phyloP scores from a whole-genome alignment of 176 grass and related monocot species.

The Metroxylon sagu region DNA sequence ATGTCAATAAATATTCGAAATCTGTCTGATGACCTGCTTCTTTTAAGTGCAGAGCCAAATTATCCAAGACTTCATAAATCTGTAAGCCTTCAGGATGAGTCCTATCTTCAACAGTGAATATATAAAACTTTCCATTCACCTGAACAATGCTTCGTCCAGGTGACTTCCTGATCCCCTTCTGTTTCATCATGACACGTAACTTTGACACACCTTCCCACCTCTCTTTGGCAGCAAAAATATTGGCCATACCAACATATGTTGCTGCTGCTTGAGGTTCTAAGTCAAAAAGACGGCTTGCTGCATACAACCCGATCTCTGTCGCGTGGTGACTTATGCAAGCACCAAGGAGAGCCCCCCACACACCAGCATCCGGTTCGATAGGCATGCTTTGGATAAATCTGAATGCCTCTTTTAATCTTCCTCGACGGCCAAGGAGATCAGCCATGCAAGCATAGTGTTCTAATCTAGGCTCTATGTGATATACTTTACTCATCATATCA shows the following conservation, averaged over 20 bases:
- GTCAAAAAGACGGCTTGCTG: not conserved
- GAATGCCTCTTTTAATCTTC: not conserved
- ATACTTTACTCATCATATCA: not conserved
- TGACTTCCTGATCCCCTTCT: constrained; percentile 4
- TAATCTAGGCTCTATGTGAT: not conserved
- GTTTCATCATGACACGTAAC: not conserved
- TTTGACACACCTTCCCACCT: constrained; percentile 2
- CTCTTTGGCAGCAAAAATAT: constrained; percentile 5
- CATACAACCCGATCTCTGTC: not conserved
- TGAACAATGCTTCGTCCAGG: not conserved
- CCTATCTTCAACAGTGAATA: constrained; percentile 2
- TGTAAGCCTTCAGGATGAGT: constrained; percentile 1
- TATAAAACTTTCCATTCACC: not conserved
- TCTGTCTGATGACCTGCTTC: not conserved
- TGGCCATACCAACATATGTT: constrained; percentile 6
- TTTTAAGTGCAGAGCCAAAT: not conserved
- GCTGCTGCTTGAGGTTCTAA: constrained; percentile 1
- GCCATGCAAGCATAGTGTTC: constrained; percentile 6
- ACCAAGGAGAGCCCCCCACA: constrained; percentile 6
- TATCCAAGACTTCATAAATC: constrained; percentile 5
- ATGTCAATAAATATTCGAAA: not conserved
- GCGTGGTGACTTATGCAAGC: not conserved
- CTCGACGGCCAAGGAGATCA: not conserved
- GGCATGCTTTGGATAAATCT: no score
- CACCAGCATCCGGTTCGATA: no score